Evolutionary conservation across 257 asterid genomes (phyloP), one percentile per base, ranked within the genome.

Genomic region (Nemophila menziesii): DNA sequence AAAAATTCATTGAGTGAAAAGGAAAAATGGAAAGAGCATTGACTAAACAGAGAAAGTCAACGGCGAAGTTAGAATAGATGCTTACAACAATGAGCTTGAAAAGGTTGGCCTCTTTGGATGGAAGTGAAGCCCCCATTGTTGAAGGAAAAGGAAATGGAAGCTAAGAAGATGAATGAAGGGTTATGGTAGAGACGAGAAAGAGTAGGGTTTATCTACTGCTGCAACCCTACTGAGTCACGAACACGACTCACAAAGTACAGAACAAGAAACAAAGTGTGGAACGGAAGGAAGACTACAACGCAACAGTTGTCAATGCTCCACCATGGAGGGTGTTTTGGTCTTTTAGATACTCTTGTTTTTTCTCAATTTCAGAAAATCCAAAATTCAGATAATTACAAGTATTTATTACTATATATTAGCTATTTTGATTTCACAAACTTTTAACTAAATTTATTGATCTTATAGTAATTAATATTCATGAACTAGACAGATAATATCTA

Each of bases 41-140:
- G 17, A 33, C 61, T 44, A 43, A 74, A 60, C 20, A 51, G 18
- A 54, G 39, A 23, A 22, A 43, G 16, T 22, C 12, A 22, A 45
- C 22, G 39, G 14, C 39, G 33, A 61, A 55, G 49, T 48, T n/a
- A n/a, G 39, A 27, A 73, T 9, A 53, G 33, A 24, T 29, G 72
- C 96, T 79, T 68, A 90, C 98, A 33, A 85, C 98, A 78, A 90
- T 85, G 82, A 81, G 75, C 48, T 90, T 90, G 60, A 90, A 90
- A 73, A 90, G 96, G 83, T 90, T 90, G 61, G 93, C 84, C 83
- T 90, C 98, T 70, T 77, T 90, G 14, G 96, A 68, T 68, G 98
- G 98, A 66, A 90, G 96, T 52, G 96, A 67, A 52, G 82, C 78
- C 38, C 98, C 98, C 97, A 87, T 87, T 66, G 43, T 39, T 7